Conservation (phyloP, 768 basidiomycete genomes). For the Auricularia heimuer region DNA sequence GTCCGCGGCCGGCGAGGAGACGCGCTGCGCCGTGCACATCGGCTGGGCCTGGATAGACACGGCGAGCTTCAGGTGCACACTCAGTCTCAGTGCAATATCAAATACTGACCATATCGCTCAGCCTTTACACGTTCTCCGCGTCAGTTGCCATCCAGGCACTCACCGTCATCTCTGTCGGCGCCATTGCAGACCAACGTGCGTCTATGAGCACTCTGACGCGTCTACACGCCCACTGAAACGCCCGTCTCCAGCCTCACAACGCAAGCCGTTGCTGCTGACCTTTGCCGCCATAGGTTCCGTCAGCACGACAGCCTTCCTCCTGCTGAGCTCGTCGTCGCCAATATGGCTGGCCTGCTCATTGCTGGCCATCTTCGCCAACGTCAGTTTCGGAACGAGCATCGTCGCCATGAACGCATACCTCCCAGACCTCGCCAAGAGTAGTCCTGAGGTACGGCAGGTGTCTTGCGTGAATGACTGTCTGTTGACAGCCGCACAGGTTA, state of each 20-base stretch:
- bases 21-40: slow-evolving; percentile 70
- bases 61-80: slow-evolving; percentile 76
- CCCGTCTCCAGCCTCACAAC: slow-evolving; percentile 41
- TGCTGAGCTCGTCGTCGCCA: slow-evolving; percentile 59
- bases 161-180: slow-evolving; percentile 91
- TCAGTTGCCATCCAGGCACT: slow-evolving; percentile 85
- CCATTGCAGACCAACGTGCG: slow-evolving; percentile 83
- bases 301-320: slow-evolving; percentile 59
- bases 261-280: slow-evolving; percentile 65
- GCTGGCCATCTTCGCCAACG: slow-evolving; percentile 69
- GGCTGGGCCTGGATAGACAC: slow-evolving; percentile 83
- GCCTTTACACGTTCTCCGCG: slow-evolving; percentile 79
- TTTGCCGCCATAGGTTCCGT: slow-evolving; percentile 68
- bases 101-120: slow-evolving; percentile 20
- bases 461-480: neutral
- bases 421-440: slow-evolving; percentile 55
- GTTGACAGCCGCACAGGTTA: slow-evolving; percentile 27
- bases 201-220: slow-evolving; percentile 8
- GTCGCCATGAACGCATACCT: slow-evolving; percentile 91
- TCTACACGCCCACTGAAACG: slow-evolving; percentile 3
- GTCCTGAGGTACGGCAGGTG: slow-evolving; percentile 29
- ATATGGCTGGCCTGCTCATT: slow-evolving; percentile 61
- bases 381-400: slow-evolving; percentile 74
- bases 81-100: neutral
- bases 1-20: slow-evolving; percentile 17